Percentiles rank a stretch among this genome's conserved stretches.
phyloP scores from a whole-genome alignment of 805 yeast species.

The Tetrapisispora taiwanensis region DNA sequence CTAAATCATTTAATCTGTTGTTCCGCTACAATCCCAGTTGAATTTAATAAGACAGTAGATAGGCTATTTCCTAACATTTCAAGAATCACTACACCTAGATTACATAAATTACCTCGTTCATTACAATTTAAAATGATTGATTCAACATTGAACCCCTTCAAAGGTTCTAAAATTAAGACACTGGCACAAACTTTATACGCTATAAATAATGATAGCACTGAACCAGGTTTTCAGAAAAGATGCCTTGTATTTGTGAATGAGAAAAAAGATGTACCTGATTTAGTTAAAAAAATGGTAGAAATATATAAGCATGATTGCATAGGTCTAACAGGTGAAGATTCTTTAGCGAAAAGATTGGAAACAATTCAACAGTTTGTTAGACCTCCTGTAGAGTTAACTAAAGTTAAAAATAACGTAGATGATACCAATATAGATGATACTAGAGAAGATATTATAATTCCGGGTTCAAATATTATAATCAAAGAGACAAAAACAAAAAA shows the following conservation, averaged over 20 bases:
- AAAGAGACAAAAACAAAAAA: neutral
- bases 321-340: slow-evolving; percentile 58
- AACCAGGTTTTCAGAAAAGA: slow-evolving; percentile 63
- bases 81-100: slow-evolving; percentile 64
- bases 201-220: slow-evolving; percentile 74
- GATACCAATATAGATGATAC: neutral
- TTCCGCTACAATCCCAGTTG: slow-evolving; percentile 83
- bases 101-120: slow-evolving; percentile 75
- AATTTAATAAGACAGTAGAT: slow-evolving; percentile 53
- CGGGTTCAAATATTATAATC: slow-evolving; percentile 30
- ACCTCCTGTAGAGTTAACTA: slow-evolving; percentile 35
- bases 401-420: too few relatives aligned
- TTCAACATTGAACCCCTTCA: slow-evolving; percentile 67
- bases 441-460: slow-evolving; percentile 11
- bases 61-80: slow-evolving; percentile 54
- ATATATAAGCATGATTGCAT: slow-evolving; percentile 49
- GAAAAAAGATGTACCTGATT: slow-evolving; percentile 48
- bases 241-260: slow-evolving; percentile 78
- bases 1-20: slow-evolving; percentile 62
- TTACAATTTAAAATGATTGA: slow-evolving; percentile 68
- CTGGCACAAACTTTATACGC: slow-evolving; percentile 83
- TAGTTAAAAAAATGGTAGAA: slow-evolving; percentile 44
- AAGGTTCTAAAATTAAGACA: slow-evolving; percentile 75
- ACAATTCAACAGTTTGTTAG: slow-evolving; percentile 54
- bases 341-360: slow-evolving; percentile 46